Percentiles rank a stretch among this genome's conserved stretches.
Conservation (phyloP, 345 rosid species). For the Murraya koenigii region DNA sequence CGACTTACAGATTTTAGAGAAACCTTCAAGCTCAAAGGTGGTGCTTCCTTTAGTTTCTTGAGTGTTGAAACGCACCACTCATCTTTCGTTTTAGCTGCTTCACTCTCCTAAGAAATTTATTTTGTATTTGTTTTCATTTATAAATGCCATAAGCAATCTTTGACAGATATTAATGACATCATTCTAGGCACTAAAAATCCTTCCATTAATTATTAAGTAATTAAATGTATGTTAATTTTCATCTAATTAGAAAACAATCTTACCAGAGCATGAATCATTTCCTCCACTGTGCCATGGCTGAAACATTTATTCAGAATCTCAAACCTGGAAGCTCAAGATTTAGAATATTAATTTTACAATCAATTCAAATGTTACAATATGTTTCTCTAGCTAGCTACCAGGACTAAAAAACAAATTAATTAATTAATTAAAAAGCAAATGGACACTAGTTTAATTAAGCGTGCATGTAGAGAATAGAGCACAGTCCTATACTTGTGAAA, state of each 20-base stretch:
- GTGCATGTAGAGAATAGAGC: too few species aligned
- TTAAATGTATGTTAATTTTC: too few species aligned
- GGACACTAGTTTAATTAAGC: background rate
- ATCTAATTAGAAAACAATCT: background rate
- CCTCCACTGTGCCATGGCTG: background rate
- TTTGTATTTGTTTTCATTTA: background rate
- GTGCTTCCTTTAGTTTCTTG: conserved; percentile 17
- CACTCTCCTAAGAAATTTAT: conserved; percentile 8
- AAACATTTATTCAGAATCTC: conserved; percentile 3
- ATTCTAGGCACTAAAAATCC: too few species aligned
- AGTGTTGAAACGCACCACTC: conserved; percentile 18
- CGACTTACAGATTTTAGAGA: conserved; percentile 17
- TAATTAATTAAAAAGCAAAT: background rate
- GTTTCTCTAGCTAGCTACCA: background rate
- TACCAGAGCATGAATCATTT: conserved; percentile 4
- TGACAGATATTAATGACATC: too few species aligned
- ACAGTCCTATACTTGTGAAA: background rate
- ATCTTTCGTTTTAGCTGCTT: conserved; percentile 11
- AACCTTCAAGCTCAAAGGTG: conserved; percentile 23
- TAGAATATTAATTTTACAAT: background rate
- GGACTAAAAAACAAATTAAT: too few species aligned
- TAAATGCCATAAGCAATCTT: background rate
- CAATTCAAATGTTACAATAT: background rate
- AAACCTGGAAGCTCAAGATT: background rate
- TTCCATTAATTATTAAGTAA: too few species aligned